Percentiles rank a stretch among this genome's conserved stretches.
These are phyloP conservation scores for Colletotrichum kahawae DNA, from an alignment of 2,329 filamentous ascomycete genomes.

Conservation along the genomic window DNA sequence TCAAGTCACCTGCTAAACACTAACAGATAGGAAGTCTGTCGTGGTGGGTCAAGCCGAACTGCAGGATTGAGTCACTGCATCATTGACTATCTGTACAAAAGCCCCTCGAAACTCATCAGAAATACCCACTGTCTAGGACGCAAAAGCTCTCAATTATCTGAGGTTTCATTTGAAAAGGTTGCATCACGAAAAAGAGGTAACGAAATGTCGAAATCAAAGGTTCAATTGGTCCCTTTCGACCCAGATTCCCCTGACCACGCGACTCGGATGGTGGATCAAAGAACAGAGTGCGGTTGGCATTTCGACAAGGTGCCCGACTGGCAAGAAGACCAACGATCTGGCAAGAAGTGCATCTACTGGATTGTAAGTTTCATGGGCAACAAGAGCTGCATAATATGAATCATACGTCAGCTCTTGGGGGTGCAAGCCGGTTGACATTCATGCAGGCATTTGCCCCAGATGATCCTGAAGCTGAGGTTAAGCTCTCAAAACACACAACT, in stretches of 20 bases:
- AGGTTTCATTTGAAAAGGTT: neutral
- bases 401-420: neutral
- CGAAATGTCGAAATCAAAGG: neutral
- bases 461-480: conserved; percentile 8
- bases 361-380: neutral
- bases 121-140: rapidly evolving
- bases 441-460: conserved; percentile 19
- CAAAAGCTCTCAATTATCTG: neutral
- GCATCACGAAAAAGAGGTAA: neutral
- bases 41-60: neutral
- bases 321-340: conserved; percentile 24
- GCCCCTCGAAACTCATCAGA: neutral
- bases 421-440: neutral
- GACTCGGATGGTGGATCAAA: conserved; percentile 26
- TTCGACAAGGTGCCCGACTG: conserved; percentile 23
- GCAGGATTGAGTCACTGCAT: neutral
- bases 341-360: conserved; percentile 25
- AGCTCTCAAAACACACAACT: conserved; percentile 26
- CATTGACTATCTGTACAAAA: neutral
- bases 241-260: conserved; percentile 26
- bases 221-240: conserved; percentile 30
- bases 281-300: conserved; percentile 30
- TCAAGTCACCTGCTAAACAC: neutral
- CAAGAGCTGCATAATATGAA: too few relatives aligned
- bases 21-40: neutral